Evolutionary conservation across 1,139 yeast species (phyloP).

Genomic region (Saccharomycopsis phalli): DNA sequence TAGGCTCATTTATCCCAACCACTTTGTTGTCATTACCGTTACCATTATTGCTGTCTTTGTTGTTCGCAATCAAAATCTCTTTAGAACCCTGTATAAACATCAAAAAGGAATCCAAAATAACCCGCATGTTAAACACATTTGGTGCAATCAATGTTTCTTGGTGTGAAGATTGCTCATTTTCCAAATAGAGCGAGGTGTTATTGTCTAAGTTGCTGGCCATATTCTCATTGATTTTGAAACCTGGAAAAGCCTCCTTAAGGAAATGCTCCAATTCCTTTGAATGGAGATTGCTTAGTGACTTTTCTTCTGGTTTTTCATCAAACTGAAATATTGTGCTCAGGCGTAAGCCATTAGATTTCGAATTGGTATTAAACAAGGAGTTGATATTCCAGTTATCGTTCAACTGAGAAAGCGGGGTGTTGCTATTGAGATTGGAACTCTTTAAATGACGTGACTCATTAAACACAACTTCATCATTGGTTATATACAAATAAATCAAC

Average conservation of each 20-base stretch:
- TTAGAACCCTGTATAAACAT: constrained; percentile 43
- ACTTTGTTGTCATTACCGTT: constrained; percentile 22
- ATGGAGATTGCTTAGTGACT: constrained; percentile 15
- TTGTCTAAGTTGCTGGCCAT: constrained; percentile 19
- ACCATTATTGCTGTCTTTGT: constrained; percentile 22
- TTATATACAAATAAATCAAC: constrained; percentile 50
- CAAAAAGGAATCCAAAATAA: constrained; percentile 47
- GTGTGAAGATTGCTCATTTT: constrained; percentile 45
- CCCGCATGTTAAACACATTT: constrained; percentile 74
- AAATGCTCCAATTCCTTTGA: constrained; percentile 34
- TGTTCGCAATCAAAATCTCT: constrained; percentile 27
- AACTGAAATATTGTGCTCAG: constrained; percentile 20
- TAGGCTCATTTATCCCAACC: constrained; percentile 24
- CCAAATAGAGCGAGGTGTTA: constrained; percentile 36
- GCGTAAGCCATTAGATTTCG: constrained; percentile 5
- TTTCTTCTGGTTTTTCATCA: constrained; percentile 15
- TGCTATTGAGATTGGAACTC: background rate
- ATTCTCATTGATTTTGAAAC: constrained; percentile 31
- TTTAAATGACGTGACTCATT: constrained; percentile 4
- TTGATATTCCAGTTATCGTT: constrained; percentile 16
- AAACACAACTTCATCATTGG: constrained; percentile 24
- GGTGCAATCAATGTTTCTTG: constrained; percentile 67
- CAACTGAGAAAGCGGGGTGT: constrained; percentile 12
- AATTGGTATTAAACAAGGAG: constrained; percentile 12
- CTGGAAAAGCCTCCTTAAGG: constrained; percentile 55